Evolutionary conservation across 345 rosid species (phyloP).

Genomic region (Jatropha curcas): DNA sequence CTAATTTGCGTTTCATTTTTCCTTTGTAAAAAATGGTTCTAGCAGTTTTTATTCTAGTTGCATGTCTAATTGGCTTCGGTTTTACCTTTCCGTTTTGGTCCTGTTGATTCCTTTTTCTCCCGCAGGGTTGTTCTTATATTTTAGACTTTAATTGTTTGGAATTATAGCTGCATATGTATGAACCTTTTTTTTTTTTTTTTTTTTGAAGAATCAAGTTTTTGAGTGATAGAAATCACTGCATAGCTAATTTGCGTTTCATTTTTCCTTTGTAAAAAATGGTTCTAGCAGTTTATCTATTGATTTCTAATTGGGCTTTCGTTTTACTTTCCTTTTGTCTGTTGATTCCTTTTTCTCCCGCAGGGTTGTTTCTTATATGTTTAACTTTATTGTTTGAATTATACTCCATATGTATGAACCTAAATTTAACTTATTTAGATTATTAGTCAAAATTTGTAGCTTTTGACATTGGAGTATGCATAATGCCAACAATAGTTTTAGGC

Average conservation of each 20-base stretch:
- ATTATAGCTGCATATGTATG: background rate
- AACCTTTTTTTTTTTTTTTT: background rate
- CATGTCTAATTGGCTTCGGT: no score
- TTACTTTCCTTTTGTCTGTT: no score
- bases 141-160: no score
- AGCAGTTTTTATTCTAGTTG: no score
- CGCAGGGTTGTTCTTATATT: no score
- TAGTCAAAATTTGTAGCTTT: background rate
- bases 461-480: background rate
- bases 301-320: no score
- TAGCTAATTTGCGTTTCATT: background rate
- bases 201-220: background rate
- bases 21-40: background rate
- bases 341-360: no score
- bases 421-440: background rate
- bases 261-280: background rate
- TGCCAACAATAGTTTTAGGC: background rate
- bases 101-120: no score
- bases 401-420: background rate
- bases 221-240: background rate
- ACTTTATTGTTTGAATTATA: no score
- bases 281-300: background rate
- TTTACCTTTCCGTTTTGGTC: no score
- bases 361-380: no score
- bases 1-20: background rate